These are phyloP conservation scores for Porcisia hertigi DNA, from an alignment of 208 protist species.

Conservation along the genomic window DNA sequence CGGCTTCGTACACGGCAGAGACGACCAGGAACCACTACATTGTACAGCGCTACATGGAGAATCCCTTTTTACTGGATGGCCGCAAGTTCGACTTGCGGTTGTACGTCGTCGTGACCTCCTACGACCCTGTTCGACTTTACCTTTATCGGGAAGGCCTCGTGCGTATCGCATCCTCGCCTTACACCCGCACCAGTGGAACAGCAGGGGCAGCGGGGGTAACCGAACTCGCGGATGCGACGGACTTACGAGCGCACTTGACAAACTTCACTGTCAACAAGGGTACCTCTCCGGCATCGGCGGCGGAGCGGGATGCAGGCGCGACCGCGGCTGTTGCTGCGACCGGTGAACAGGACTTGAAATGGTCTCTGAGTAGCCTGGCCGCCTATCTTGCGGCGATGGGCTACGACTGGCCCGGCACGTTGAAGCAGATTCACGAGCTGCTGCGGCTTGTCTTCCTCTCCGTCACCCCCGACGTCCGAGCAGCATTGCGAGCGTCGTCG, in stretches of 20 bases:
- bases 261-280: slow-evolving; percentile 92
- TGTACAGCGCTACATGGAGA: slow-evolving; percentile 75
- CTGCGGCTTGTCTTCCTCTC: slow-evolving; percentile 76
- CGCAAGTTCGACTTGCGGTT: slow-evolving; percentile 94
- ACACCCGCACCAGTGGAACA: slow-evolving; percentile 23
- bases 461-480: slow-evolving; percentile 54
- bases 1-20: not conserved
- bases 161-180: slow-evolving; percentile 81
- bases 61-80: slow-evolving; percentile 81
- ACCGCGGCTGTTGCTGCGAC: slow-evolving; percentile 41
- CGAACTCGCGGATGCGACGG: slow-evolving; percentile 14
- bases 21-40: slow-evolving; percentile 27
- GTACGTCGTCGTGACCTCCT: slow-evolving; percentile 91
- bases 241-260: slow-evolving; percentile 79
- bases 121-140: slow-evolving; percentile 79
- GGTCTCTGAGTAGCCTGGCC: slow-evolving; percentile 52
- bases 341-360: slow-evolving; percentile 40
- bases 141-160: slow-evolving; percentile 89
- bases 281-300: slow-evolving; percentile 37
- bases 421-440: slow-evolving; percentile 62
- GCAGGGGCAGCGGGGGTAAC: not conserved
- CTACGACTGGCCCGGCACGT: slow-evolving; percentile 59
- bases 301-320: slow-evolving; percentile 14
- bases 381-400: slow-evolving; percentile 40
- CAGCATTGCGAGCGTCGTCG: slow-evolving; percentile 32